These are phyloP conservation scores for Urtica urens DNA, from an alignment of 306 rosid genomes.

Conservation along the genomic window DNA sequence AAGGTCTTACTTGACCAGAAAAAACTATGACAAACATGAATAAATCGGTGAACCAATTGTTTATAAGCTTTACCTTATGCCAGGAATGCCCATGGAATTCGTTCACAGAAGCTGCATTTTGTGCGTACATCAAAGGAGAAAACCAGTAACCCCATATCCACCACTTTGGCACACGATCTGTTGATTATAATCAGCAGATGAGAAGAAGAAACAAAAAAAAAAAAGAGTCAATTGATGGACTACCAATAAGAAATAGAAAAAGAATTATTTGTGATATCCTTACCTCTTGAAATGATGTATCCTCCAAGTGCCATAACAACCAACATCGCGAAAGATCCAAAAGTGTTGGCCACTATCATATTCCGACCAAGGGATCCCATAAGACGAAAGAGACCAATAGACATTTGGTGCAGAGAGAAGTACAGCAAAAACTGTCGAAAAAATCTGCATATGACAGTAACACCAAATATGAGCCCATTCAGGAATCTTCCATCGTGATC, in stretches of 20 bases:
- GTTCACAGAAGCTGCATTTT: conserved; percentile 84
- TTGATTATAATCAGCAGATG: conserved; percentile 18
- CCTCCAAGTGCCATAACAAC: conserved; percentile 99
- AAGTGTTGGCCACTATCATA: conserved; percentile 94
- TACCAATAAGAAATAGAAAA: conserved; percentile 11
- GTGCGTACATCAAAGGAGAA: conserved; percentile 98
- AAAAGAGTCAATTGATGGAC: neutral
- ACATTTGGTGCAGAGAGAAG: conserved; percentile 95
- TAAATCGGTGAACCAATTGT: no score
- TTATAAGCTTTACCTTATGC: conserved; percentile 52
- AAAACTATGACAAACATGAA: no score
- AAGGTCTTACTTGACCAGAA: no score
- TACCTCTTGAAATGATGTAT: conserved; percentile 82
- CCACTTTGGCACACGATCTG: conserved; percentile 82
- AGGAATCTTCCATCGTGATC: neutral
- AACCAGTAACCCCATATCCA: conserved; percentile 99
- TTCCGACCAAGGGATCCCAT: conserved; percentile 97
- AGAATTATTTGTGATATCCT: neutral
- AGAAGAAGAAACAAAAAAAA: neutral
- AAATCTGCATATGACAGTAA: conserved; percentile 49
- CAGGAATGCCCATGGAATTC: conserved; percentile 97
- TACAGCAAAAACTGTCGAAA: conserved; percentile 62
- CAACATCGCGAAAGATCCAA: conserved; percentile 98
- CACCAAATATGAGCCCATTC: conserved; percentile 2
- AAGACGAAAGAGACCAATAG: conserved; percentile 81